Conservation (phyloP, 345 rosid species). For the Abelmoschus esculentus region DNA sequence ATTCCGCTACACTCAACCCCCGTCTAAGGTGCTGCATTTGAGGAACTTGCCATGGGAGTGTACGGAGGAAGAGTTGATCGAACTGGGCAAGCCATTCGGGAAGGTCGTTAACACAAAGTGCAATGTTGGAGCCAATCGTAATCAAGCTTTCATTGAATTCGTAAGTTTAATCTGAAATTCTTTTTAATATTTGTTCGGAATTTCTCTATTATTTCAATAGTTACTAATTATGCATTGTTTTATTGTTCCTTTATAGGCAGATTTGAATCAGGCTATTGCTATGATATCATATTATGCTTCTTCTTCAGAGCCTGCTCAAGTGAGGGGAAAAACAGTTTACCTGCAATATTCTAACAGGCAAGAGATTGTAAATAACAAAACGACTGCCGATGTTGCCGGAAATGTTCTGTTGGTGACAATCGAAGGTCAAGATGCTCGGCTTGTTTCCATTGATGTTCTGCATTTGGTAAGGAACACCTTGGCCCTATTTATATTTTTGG, state of each 20-base stretch:
- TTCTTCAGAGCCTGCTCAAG: constrained; percentile 98
- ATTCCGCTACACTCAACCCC: constrained; percentile 97
- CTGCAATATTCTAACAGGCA: constrained; percentile 97
- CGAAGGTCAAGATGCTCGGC: constrained; percentile 93
- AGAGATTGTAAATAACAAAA: constrained; percentile 95
- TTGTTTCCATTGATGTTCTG: constrained; percentile 96
- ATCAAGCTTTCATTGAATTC: constrained; percentile 98
- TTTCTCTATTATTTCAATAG: neutral
- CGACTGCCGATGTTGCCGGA: constrained; percentile 96
- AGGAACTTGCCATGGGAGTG: constrained; percentile 99
- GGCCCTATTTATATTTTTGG: constrained; percentile 10
- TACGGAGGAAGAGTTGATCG: constrained; percentile 86
- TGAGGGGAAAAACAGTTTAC: constrained; percentile 98
- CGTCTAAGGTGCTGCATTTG: constrained; percentile 96
- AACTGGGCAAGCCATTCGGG: constrained; percentile 97
- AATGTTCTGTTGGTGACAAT: constrained; percentile 88
- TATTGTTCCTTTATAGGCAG: constrained; percentile 41
- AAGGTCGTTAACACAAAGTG: constrained; percentile 92
- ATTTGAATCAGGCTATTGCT: constrained; percentile 92
- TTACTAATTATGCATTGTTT: constrained; percentile 2
- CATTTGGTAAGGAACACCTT: constrained; percentile 68
- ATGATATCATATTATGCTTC: constrained; percentile 97
- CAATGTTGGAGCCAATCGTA: constrained; percentile 95
- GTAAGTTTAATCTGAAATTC: constrained; percentile 37
- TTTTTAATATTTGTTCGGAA: neutral